Conservation (phyloP, 805 yeast genomes). For the Peterozyma toletana region DNA sequence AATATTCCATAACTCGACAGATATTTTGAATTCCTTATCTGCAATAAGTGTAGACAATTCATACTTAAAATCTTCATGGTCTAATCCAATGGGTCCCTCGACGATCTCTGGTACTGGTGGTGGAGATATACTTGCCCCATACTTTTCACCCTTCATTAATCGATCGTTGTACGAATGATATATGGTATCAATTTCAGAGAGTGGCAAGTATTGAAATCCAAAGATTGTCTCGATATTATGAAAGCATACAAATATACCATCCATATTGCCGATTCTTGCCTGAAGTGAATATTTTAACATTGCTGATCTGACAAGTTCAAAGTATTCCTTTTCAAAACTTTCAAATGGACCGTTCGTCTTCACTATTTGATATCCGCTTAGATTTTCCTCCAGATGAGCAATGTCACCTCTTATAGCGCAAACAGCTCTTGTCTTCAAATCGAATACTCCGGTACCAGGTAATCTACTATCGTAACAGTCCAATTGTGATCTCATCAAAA, state of each 20-base stretch:
- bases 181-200: constrained; percentile 61
- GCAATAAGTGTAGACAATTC: constrained; percentile 45
- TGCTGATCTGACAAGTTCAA: constrained; percentile 69
- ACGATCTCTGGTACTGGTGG: constrained; percentile 1
- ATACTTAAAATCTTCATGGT: constrained; percentile 20
- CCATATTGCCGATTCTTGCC: constrained; percentile 95
- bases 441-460: constrained; percentile 91
- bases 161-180: constrained; percentile 39
- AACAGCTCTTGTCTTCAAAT: constrained; percentile 86
- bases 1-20: constrained; percentile 44
- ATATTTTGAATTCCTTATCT: constrained; percentile 57
- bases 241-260: constrained; percentile 88
- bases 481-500: constrained; percentile 82
- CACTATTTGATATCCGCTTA: constrained; percentile 61
- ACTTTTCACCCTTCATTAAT: constrained; percentile 8
- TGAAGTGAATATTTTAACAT: constrained; percentile 82
- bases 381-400: constrained; percentile 40
- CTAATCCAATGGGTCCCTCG: constrained; percentile 3
- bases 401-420: constrained; percentile 78
- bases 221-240: constrained; percentile 77
- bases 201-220: constrained; percentile 85
- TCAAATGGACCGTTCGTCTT: constrained; percentile 60
- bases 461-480: constrained; percentile 73
- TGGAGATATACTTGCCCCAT: neutral
- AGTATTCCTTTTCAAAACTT: constrained; percentile 75